Evolutionary conservation across 495 filamentous ascomycete species (phyloP).

Genomic region (Chlorociboria aeruginascens): DNA sequence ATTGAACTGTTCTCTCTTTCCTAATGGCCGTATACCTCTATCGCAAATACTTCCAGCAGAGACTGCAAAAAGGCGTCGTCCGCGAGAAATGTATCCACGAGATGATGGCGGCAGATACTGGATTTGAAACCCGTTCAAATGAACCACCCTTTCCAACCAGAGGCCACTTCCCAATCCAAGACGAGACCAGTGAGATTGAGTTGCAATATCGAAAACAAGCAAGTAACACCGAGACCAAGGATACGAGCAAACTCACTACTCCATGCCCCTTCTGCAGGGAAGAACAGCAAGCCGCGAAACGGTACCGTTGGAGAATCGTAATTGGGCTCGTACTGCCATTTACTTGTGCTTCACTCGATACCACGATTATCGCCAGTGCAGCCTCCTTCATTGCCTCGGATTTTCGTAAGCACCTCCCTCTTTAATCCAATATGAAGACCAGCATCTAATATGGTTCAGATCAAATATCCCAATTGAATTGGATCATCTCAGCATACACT

Average conservation of each 20-base stretch:
- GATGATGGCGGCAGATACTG: too few species aligned
- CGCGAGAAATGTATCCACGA: too few species aligned
- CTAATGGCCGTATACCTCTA: too few species aligned
- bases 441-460: slow-evolving; percentile 9
- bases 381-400: slow-evolving; percentile 46
- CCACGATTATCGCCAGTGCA: slow-evolving; percentile 48
- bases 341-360: slow-evolving; percentile 38
- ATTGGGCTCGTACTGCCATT: slow-evolving; percentile 40
- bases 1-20: too few species aligned
- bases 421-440: not conserved
- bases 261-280: slow-evolving; percentile 3
- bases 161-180: too few species aligned
- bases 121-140: too few species aligned
- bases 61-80: too few species aligned
- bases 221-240: not conserved
- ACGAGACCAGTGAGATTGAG: too few species aligned
- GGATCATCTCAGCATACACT: slow-evolving; percentile 52
- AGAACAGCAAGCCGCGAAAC: slow-evolving; percentile 2
- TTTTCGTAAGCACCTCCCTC: slow-evolving; percentile 31
- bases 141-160: too few species aligned
- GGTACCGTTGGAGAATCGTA: slow-evolving; percentile 42
- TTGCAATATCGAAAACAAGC: too few species aligned
- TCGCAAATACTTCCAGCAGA: too few species aligned
- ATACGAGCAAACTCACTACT: not conserved
- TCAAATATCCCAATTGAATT: slow-evolving; percentile 42